Evolutionary conservation across 352 stramenopile genomes (phyloP), one percentile per base, ranked within the genome.

Genomic region (Phytophthora pseudosyringae): DNA sequence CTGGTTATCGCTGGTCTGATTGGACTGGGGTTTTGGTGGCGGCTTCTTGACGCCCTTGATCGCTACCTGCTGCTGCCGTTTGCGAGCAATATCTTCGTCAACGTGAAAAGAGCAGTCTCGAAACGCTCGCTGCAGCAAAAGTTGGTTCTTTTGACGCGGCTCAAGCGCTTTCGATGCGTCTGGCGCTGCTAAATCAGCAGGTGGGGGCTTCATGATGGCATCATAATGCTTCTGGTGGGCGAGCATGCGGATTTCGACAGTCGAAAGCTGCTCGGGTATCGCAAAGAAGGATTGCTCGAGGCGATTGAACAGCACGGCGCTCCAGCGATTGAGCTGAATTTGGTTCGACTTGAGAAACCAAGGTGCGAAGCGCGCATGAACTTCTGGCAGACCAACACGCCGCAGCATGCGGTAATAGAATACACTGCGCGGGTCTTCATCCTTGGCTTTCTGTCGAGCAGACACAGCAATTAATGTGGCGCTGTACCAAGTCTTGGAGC

Each of bases 351-450:
- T 91, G 59, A 91, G 70, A 53, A 93, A 93, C 83, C 81, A 93
- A 31, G 83, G 83, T 28, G 81, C 83, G 43, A 88, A 93, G 15
- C 80, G 83, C 39, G 83, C 81, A 75, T 93, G 83, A 10, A 90
- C 67, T 56, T 90, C 80, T 3, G 81, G 83, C 5, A 93, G 67
- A 3, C 83, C 83, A 5, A 89, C 73, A 32, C 83, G 83, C 6
- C 81, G 83, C 35, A 93, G 76, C 83, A 93, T 93, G 54, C 75
- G 72, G 56, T 89, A 90, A 65, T 93, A 93, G 46, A 90, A 91
- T 26, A 85, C 71, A 31, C 76, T 89, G 25, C 83, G 80, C 3
- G 81, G 76, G 44, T 91, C 81, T 57, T 93, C 81, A 54, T 84
- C 63, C n/a, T 81, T 83, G 59, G 71, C 78, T 70, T 74, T 80